Base-by-base conservation (phyloP, 768 basidiomycete genomes). In the Candolleomyces eurysporus region DNA sequence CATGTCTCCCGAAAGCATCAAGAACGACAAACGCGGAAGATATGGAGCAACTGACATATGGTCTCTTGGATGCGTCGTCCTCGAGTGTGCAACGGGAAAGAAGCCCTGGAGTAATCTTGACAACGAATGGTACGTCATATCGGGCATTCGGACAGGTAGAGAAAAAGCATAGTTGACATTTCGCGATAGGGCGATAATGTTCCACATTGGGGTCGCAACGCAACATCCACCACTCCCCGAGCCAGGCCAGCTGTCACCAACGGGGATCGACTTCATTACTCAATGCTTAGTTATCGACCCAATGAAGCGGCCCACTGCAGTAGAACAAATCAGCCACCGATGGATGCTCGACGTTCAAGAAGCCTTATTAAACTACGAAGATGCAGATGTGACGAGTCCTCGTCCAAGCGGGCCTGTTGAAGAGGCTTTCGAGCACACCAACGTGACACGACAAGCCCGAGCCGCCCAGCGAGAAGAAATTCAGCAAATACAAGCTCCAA, bases 41-140 rank as follows among this genome's bases (percentile, higher is more conserved):
- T 88, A 92, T 64, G 97, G 97, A 17, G 94, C 96, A 11, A 97
- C 97, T 92, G 97, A 99, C 72, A 89, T 99, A 48, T 99, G 97
- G 97, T 93, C 94, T 22, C 76, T 98, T 60, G 97, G 97, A 17
- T 98, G 97, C 70, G 94, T 98, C n/a, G 88, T 98, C 14, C 84
- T 98, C 32, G 96, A 99, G 72, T 94, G 92, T 69, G 92, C 94
- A 6, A 99, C 97, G 0, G 97, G 97, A 0, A 88, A 90, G 71
- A 96, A 98, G 69, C 97, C 97, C 0, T 99, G 97, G 97, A 96
- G 92, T 68, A 96, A 96, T 71, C 87, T 96, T 46, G 97, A 99
- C 72, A 99, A 99, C 67, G 97, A 99, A 84, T 99, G 97, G 97
- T 95, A 64, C 63, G 85, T 61, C 14, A 11, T 31, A 58, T 7